Conservation (phyloP, 805 yeast genomes). For the Kuraishia cidri region DNA sequence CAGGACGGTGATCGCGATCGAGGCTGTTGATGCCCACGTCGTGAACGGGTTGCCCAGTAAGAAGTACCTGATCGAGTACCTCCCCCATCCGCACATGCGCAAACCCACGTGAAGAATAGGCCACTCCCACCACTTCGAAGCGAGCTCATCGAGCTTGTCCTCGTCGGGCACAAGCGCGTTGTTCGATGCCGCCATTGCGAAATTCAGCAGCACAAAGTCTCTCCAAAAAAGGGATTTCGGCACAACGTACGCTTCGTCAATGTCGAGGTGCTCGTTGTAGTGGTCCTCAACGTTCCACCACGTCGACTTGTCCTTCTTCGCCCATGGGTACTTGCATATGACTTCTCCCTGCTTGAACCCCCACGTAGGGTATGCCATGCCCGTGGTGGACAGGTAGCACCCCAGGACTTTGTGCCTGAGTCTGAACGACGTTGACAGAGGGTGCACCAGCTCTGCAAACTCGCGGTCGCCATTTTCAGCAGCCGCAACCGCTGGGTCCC, state of each 20-base stretch:
- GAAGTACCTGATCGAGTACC: slow-evolving; percentile 45
- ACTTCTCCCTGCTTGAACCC: slow-evolving; percentile 96
- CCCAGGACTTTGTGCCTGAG: slow-evolving; percentile 58
- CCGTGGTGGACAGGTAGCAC: slow-evolving; percentile 84
- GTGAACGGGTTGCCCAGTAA: slow-evolving; percentile 57
- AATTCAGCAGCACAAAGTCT: slow-evolving; percentile 65
- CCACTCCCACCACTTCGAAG: slow-evolving; percentile 82
- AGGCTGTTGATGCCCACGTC: slow-evolving; percentile 54
- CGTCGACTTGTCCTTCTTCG: slow-evolving; percentile 48
- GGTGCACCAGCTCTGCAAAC: slow-evolving; percentile 52
- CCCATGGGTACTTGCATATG: slow-evolving; percentile 48
- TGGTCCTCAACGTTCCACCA: slow-evolving; percentile 83
- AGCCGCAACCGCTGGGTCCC: slow-evolving; percentile 14
- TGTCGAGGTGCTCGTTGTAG: slow-evolving; percentile 34
- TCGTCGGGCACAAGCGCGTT: slow-evolving; percentile 74
- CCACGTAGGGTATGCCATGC: slow-evolving; percentile 83
- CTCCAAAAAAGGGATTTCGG: slow-evolving; percentile 49
- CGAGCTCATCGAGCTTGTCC: slow-evolving; percentile 62
- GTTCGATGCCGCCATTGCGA: slow-evolving; percentile 79
- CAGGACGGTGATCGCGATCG: slow-evolving; percentile 32
- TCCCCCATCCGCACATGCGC: slow-evolving; percentile 71
- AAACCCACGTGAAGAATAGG: slow-evolving; percentile 61
- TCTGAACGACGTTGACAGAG: slow-evolving; percentile 78
- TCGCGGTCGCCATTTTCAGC: slow-evolving; percentile 33
- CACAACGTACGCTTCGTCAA: slow-evolving; percentile 22